phyloP scores from a whole-genome alignment of 257 asterid species.

The Ajuga chamaepitys region DNA sequence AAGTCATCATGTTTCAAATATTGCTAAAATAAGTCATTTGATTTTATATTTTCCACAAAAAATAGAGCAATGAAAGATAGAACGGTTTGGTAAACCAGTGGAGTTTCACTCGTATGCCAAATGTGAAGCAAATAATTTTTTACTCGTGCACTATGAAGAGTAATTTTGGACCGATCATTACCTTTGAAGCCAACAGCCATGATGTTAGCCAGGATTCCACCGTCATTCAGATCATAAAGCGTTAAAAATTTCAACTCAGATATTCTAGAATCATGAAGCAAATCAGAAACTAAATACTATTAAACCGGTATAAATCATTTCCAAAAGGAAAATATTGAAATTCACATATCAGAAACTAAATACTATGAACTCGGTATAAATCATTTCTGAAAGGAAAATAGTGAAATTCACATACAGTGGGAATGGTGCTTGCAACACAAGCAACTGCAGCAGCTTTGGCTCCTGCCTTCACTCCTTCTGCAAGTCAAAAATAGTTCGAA shows the following conservation, averaged over 20 bases:
- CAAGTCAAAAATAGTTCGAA: constrained; percentile 11
- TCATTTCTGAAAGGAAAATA: not conserved
- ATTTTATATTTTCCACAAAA: too few relatives aligned
- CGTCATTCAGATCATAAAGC: constrained; percentile 74
- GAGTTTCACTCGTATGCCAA: not conserved
- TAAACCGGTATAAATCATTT: too few relatives aligned
- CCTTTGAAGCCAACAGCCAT: constrained; percentile 96
- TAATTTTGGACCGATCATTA: constrained; percentile 14
- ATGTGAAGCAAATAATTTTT: not conserved
- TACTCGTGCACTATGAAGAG: not conserved
- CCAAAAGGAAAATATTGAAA: not conserved
- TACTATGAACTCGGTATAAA: not conserved
- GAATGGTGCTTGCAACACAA: constrained; percentile 54
- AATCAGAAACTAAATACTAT: too few relatives aligned
- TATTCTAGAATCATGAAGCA: too few relatives aligned
- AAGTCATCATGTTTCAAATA: too few relatives aligned
- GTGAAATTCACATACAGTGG: constrained; percentile 37
- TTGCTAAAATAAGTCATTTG: too few relatives aligned
- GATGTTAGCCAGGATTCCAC: constrained; percentile 75
- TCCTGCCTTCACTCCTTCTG: constrained; percentile 66
- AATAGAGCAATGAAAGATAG: constrained; percentile 1
- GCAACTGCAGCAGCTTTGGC: constrained; percentile 65
- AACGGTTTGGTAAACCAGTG: not conserved
- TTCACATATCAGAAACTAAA: not conserved
- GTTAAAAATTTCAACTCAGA: too few relatives aligned